Evolutionary conservation across 495 filamentous ascomycete genomes (phyloP).

Genomic region (Halenospora varia): DNA sequence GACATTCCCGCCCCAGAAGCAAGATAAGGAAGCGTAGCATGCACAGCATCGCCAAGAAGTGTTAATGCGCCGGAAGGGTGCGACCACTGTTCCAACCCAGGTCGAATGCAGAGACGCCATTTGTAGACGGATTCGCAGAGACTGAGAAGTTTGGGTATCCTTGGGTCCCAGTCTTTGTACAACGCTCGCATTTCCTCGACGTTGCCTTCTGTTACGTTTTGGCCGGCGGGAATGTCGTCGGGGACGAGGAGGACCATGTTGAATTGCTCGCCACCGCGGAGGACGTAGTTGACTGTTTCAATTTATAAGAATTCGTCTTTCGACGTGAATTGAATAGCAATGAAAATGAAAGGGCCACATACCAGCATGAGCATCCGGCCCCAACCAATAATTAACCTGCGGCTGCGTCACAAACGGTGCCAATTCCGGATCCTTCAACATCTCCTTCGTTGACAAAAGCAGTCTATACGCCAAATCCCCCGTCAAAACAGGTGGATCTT

Average conservation of each 20-base stretch:
- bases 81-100: conserved; percentile 51
- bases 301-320: too few relatives aligned
- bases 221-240: conserved; percentile 56
- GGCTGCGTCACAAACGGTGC: conserved; percentile 45
- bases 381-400: conserved; percentile 63
- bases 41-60: conserved; percentile 64
- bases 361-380: conserved; percentile 40
- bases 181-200: conserved; percentile 63
- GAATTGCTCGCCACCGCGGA: conserved; percentile 56
- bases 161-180: conserved; percentile 57
- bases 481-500: conserved; percentile 46
- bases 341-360: too few relatives aligned
- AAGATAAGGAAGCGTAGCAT: conserved; percentile 65
- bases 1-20: conserved; percentile 27
- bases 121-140: conserved; percentile 56
- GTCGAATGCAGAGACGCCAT: conserved; percentile 63
- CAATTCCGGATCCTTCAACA: conserved; percentile 48
- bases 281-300: conserved; percentile 62
- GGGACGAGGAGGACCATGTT: conserved; percentile 69
- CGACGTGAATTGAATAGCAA: too few relatives aligned
- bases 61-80: conserved; percentile 52
- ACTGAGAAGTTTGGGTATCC: conserved; percentile 42
- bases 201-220: conserved; percentile 51
- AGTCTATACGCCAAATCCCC: conserved; percentile 68
- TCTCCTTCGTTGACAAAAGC: conserved; percentile 50